Evolutionary conservation across 1,284 basidiomycete species (phyloP).

Genomic region (Spongiforma sp.): DNA sequence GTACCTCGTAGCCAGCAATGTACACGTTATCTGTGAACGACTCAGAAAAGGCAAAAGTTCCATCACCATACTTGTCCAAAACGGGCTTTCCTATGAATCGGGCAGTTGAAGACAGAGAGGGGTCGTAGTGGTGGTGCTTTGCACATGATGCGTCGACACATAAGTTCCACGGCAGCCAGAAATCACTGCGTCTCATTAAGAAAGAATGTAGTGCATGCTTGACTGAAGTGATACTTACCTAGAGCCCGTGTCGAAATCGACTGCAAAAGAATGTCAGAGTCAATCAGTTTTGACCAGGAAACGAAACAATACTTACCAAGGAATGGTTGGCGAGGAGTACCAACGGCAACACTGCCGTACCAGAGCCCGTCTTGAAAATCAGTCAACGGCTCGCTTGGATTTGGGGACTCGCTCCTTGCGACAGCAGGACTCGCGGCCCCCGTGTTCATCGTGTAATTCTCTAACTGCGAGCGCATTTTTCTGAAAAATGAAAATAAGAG

Average conservation of each 20-base stretch:
- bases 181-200: too few relatives aligned
- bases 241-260: conserved; percentile 25
- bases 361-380: conserved; percentile 10
- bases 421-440: too few relatives aligned
- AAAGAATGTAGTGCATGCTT: too few relatives aligned
- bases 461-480: too few relatives aligned
- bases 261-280: conserved; percentile 7
- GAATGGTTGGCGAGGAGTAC: conserved; percentile 16
- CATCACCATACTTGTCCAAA: conserved; percentile 35
- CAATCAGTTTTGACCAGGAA: too few relatives aligned
- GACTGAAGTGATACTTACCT: conserved; percentile 6
- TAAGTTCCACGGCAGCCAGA: conserved; percentile 11
- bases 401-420: too few relatives aligned
- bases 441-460: too few relatives aligned
- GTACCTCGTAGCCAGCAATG: conserved; percentile 21
- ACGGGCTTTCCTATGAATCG: conserved; percentile 28
- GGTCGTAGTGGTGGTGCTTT: conserved; percentile 38
- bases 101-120: conserved; percentile 34
- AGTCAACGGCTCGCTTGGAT: too few relatives aligned
- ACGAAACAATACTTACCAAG: conserved; percentile 17
- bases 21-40: conserved; percentile 39
- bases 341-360: conserved; percentile 23
- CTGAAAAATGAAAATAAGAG: too few relatives aligned
- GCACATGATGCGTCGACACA: neutral
- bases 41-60: conserved; percentile 31